These are phyloP conservation scores for Brassica napus DNA, from an alignment of 345 rosid genomes.

Conservation along the genomic window DNA sequence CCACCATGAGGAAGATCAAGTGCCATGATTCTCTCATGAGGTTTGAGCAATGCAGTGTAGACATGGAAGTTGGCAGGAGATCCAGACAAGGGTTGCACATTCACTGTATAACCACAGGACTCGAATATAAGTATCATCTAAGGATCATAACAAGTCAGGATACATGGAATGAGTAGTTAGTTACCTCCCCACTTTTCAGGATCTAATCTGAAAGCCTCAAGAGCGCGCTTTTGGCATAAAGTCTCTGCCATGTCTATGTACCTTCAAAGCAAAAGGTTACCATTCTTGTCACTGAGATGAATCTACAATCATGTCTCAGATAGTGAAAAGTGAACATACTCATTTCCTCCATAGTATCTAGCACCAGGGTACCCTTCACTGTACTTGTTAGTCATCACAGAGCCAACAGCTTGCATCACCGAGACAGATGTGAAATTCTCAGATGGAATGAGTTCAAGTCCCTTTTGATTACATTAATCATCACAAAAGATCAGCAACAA, in stretches of 20 bases:
- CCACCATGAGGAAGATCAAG: constrained; percentile 99
- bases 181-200: constrained; percentile 99
- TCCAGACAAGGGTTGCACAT: constrained; percentile 95
- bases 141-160: constrained; percentile 10
- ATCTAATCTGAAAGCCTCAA: constrained; percentile 92
- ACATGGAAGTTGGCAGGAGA: constrained; percentile 98
- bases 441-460: constrained; percentile 95
- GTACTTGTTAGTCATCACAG: constrained; percentile 97
- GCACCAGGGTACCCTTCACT: constrained; percentile 99
- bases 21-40: constrained; percentile 99
- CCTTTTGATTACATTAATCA: constrained; percentile 51
- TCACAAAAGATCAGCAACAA: constrained; percentile 9
- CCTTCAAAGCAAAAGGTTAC: constrained; percentile 44
- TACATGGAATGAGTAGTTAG: not conserved
- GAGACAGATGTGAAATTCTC: constrained; percentile 99
- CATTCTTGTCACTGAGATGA: not conserved
- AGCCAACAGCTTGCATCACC: constrained; percentile 99
- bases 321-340: constrained; percentile 51
- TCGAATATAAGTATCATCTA: constrained; percentile 18
- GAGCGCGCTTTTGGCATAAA: constrained; percentile 92
- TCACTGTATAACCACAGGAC: constrained; percentile 57
- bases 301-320: constrained; percentile 16
- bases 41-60: constrained; percentile 85
- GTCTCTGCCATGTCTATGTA: constrained; percentile 98
- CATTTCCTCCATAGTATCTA: constrained; percentile 99